A percentile compares a stretch with the other conserved stretches of the same genome.
Evolutionary conservation across 768 basidiomycete species (phyloP).

Genomic region (Hortiboletus campestris): DNA sequence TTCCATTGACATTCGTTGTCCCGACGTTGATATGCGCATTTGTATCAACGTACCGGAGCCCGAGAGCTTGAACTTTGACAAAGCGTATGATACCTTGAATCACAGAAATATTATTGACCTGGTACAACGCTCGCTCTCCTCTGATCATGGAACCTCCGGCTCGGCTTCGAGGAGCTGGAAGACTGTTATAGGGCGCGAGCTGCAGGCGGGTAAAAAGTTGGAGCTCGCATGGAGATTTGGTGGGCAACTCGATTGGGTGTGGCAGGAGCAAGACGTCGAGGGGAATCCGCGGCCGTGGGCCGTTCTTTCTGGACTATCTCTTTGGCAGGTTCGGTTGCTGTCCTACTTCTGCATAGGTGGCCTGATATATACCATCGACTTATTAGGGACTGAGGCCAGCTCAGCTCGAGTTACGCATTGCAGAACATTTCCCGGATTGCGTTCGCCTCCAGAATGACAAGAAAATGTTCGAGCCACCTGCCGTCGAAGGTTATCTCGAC

Average conservation of each 20-base stretch:
- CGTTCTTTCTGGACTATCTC: slow-evolving; percentile 71
- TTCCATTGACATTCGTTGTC: slow-evolving; percentile 67
- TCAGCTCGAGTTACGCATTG: slow-evolving; percentile 71
- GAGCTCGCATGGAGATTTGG: slow-evolving; percentile 78
- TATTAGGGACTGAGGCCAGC: slow-evolving; percentile 41
- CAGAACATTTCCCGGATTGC: slow-evolving; percentile 59
- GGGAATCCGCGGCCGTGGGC: slow-evolving; percentile 66
- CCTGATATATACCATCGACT: slow-evolving; percentile 6
- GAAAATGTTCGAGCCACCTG: slow-evolving; percentile 68
- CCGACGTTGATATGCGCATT: slow-evolving; percentile 63
- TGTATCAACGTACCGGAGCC: slow-evolving; percentile 63
- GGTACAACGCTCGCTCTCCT: slow-evolving; percentile 54
- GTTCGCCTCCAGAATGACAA: slow-evolving; percentile 41
- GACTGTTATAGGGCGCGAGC: slow-evolving; percentile 51
- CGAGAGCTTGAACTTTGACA: slow-evolving; percentile 37
- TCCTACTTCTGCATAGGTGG: slow-evolving; percentile 1
- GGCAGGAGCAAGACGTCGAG: slow-evolving; percentile 64
- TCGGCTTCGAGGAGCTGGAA: slow-evolving; percentile 51
- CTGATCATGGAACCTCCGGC: slow-evolving; percentile 30
- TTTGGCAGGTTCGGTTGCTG: slow-evolving; percentile 55
- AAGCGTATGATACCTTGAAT: slow-evolving; percentile 51
- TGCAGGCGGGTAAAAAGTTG: slow-evolving; percentile 55
- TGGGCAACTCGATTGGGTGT: slow-evolving; percentile 83
- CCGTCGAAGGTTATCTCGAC: slow-evolving; percentile 84
- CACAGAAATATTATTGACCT: slow-evolving; percentile 60